These are phyloP conservation scores for Botrytis hyacinthi DNA, from an alignment of 2,329 filamentous ascomycete species.

Conservation along the genomic window DNA sequence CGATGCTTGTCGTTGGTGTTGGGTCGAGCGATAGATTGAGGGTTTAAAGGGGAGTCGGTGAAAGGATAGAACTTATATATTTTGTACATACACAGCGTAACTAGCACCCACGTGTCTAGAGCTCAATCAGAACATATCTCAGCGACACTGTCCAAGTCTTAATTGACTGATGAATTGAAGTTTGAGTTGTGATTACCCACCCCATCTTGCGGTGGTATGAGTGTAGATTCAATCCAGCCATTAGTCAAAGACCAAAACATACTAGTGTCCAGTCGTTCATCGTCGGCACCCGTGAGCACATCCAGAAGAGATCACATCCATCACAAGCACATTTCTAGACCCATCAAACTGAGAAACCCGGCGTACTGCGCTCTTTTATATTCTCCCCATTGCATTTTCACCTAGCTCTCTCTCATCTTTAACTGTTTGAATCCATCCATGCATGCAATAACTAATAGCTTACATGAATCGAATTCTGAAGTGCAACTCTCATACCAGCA, in stretches of 20 bases:
- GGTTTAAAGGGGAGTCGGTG: background rate
- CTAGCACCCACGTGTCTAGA: background rate
- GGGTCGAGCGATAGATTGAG: background rate
- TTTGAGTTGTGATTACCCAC: too few species aligned
- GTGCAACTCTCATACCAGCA: constrained; percentile 14
- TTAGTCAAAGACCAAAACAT: background rate
- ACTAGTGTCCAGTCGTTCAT: too few species aligned
- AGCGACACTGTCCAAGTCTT: background rate
- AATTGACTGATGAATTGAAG: background rate
- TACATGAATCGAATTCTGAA: constrained; percentile 17
- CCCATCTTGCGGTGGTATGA: background rate
- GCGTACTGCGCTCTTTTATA: constrained; percentile 12
- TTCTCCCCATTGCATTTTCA: constrained; percentile 9
- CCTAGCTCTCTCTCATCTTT: constrained; percentile 6
- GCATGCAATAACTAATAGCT: constrained; percentile 16
- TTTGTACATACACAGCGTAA: background rate
- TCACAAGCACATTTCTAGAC: background rate
- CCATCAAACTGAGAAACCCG: background rate
- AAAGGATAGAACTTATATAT: background rate
- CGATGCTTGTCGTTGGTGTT: background rate
- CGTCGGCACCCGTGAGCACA: background rate
- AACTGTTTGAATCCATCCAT: background rate
- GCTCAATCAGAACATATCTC: background rate
- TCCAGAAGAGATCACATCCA: too few species aligned
- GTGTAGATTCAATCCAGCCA: background rate